Evolutionary conservation across 1,139 yeast genomes (phyloP).

Genomic region (Lodderomyces pseudojiufengensis): DNA sequence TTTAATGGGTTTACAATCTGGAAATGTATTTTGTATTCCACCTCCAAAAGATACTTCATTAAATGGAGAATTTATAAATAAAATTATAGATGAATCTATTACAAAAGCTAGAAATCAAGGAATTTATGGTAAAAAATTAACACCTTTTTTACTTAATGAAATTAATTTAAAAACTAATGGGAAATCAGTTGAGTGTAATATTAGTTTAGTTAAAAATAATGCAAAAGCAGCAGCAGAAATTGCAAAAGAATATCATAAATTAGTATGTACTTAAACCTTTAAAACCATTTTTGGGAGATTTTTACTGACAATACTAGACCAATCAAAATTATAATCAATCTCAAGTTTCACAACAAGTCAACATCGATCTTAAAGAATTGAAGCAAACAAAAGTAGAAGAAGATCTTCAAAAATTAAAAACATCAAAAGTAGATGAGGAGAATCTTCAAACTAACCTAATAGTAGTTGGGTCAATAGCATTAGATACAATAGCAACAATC

Average conservation of each 20-base stretch:
- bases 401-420: no score
- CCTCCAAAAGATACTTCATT: slow-evolving; percentile 68
- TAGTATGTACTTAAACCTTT: no score
- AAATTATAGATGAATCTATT: slow-evolving; percentile 57
- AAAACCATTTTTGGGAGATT: no score
- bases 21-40: slow-evolving; percentile 77
- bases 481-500: slow-evolving; percentile 60
- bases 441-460: slow-evolving; percentile 25
- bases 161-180: slow-evolving; percentile 70
- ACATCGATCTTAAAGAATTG: no score
- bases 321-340: neutral
- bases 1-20: slow-evolving; percentile 54
- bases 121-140: slow-evolving; percentile 66
- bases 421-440: no score
- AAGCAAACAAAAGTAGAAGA: no score
- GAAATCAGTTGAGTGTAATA: slow-evolving; percentile 63
- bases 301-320: neutral
- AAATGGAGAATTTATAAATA: slow-evolving; percentile 48
- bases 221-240: slow-evolving; percentile 67
- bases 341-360: no score
- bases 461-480: slow-evolving; percentile 73
- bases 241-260: slow-evolving; percentile 39
- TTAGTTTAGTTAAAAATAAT: slow-evolving; percentile 74
- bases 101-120: slow-evolving; percentile 51
- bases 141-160: slow-evolving; percentile 69